These are phyloP conservation scores for Dactylellina leptospora DNA, from an alignment of 2,329 filamentous ascomycete species.

Conservation along the genomic window DNA sequence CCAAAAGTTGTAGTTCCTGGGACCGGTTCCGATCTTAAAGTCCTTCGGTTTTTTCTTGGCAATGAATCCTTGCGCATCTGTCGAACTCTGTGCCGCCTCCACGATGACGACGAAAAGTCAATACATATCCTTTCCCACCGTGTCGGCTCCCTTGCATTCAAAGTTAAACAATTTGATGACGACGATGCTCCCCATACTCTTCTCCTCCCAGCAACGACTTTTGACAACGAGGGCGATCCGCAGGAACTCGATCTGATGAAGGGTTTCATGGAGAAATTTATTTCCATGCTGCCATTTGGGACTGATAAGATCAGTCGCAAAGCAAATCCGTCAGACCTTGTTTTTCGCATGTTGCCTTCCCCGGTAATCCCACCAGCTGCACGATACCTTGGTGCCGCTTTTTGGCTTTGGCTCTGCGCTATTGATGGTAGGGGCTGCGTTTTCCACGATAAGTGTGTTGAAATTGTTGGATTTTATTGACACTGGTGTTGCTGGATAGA, in stretches of 20 bases:
- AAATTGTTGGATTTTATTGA: slow-evolving; percentile 44
- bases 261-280: slow-evolving; percentile 54
- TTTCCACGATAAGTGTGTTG: not conserved
- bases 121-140: slow-evolving; percentile 37
- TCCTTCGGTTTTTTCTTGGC: slow-evolving; percentile 27
- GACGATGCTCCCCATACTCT: slow-evolving; percentile 51
- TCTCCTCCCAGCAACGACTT: slow-evolving; percentile 49
- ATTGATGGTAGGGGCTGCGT: slow-evolving; percentile 53
- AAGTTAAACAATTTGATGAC: slow-evolving; percentile 42
- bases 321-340: slow-evolving; percentile 55
- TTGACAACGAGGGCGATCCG: slow-evolving; percentile 35
- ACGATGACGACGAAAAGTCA: slow-evolving; percentile 35
- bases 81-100: slow-evolving; percentile 34
- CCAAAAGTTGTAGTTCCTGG: slow-evolving; percentile 7
- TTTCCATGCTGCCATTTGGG: slow-evolving; percentile 54
- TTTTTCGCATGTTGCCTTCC: slow-evolving; percentile 55
- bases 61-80: slow-evolving; percentile 45
- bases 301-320: slow-evolving; percentile 56
- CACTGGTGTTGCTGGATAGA: slow-evolving; percentile 33
- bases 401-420: slow-evolving; percentile 57
- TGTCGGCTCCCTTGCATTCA: slow-evolving; percentile 34
- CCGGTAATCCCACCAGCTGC: slow-evolving; percentile 54
- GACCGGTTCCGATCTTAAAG: slow-evolving; percentile 33
- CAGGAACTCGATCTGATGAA: slow-evolving; percentile 42
- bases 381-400: slow-evolving; percentile 54